Conservation (phyloP, 345 rosid genomes). For the Laguncularia racemosa region DNA sequence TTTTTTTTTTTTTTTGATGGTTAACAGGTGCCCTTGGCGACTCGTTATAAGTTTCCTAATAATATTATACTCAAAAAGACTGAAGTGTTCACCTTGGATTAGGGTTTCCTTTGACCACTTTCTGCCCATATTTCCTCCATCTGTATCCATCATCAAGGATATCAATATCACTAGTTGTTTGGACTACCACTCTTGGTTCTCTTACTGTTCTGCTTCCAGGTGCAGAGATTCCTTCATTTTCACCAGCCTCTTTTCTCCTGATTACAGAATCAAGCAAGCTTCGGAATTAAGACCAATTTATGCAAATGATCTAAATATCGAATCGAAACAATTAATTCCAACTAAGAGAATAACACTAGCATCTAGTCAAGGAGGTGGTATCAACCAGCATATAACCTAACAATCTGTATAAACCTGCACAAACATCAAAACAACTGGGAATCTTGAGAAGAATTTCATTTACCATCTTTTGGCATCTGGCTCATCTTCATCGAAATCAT, state of each 20-base stretch:
- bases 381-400: constrained; percentile 1
- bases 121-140: constrained; percentile 98
- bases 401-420: neutral
- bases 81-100: constrained; percentile 56
- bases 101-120: constrained; percentile 92
- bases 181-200: constrained; percentile 90
- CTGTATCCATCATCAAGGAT: constrained; percentile 92
- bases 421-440: no score
- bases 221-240: constrained; percentile 72
- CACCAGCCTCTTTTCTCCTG: constrained; percentile 64
- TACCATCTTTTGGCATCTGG: constrained; percentile 87
- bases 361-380: neutral
- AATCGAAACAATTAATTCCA: neutral
- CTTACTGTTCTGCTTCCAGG: constrained; percentile 70
- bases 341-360: no score
- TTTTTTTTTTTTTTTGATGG: no score
- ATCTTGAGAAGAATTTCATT: neutral
- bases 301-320: neutral
- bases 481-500: constrained; percentile 71
- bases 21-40: no score
- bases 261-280: neutral
- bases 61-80: neutral
- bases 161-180: constrained; percentile 90
- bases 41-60: no score
- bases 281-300: neutral